These are phyloP conservation scores for Corymbia calophylla DNA, from an alignment of 441 rosid species.

Conservation along the genomic window DNA sequence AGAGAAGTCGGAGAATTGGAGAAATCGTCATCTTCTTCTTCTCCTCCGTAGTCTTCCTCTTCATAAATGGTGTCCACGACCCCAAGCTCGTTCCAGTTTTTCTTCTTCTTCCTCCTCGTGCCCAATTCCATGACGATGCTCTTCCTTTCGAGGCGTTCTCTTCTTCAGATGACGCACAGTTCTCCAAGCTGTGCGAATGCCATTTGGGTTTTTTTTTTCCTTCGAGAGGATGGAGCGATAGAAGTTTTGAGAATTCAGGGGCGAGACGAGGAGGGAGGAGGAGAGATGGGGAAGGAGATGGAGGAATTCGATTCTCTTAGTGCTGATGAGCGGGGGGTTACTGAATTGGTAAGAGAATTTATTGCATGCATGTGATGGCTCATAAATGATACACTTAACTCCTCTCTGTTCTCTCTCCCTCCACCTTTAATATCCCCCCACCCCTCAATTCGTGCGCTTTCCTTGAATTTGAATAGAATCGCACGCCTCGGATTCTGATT, in stretches of 20 bases:
- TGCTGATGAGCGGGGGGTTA: background rate
- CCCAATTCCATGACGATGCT: background rate
- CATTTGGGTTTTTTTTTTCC: conserved; percentile 9
- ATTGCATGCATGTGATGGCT: conserved; percentile 46
- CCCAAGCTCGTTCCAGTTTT: conserved; percentile 46
- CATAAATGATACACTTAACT: conserved; percentile 36
- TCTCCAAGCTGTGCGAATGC: background rate
- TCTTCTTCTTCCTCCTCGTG: conserved; percentile 16
- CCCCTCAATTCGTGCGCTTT: background rate
- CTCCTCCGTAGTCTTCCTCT: conserved; percentile 39
- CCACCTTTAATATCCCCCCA: background rate
- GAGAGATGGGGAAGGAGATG: background rate
- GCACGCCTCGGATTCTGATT: background rate
- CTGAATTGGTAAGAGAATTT: conserved; percentile 15
- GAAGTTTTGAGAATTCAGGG: too few species aligned
- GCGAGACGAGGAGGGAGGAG: too few species aligned
- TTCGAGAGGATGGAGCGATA: background rate
- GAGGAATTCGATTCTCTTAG: background rate
- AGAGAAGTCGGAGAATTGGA: conserved; percentile 23
- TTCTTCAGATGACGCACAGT: background rate
- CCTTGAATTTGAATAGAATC: background rate
- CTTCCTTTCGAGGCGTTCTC: background rate
- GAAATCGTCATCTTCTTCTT: background rate
- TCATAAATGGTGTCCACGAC: conserved; percentile 76
- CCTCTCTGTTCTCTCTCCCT: background rate